Evolutionary conservation across 1,284 basidiomycete species (phyloP).

Genomic region (Fomitopsis schrenkii): DNA sequence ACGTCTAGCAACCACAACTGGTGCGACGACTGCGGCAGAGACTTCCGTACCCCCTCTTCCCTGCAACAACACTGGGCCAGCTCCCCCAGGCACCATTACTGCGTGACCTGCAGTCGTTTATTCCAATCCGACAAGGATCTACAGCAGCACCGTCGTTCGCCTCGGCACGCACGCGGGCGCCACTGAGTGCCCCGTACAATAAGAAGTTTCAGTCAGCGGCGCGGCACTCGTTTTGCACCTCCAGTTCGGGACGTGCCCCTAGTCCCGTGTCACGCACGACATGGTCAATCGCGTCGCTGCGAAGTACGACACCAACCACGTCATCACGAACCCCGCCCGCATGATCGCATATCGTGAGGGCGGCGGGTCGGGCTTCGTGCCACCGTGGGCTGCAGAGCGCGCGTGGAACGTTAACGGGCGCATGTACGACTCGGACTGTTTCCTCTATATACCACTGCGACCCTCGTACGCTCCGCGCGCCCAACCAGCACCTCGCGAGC

Average conservation of each 20-base stretch:
- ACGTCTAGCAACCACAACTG: not conserved
- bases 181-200: conserved; percentile 21
- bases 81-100: conserved; percentile 43
- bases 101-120: conserved; percentile 36
- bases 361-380: conserved; percentile 4
- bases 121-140: conserved; percentile 30
- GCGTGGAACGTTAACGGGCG: conserved; percentile 27
- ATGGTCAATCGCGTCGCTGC: conserved; percentile 24
- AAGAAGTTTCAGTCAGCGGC: conserved; percentile 23
- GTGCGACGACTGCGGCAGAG: not conserved
- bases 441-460: conserved; percentile 22
- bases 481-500: conserved; percentile 20
- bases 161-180: conserved; percentile 15
- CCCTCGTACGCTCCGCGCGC: conserved; percentile 11
- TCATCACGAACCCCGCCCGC: conserved; percentile 29
- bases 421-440: conserved; percentile 32
- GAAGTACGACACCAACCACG: conserved; percentile 21
- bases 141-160: conserved; percentile 16
- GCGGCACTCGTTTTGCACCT: conserved; percentile 30
- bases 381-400: conserved; percentile 25
- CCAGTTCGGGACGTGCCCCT: conserved; percentile 28
- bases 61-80: conserved; percentile 36
- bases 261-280: conserved; percentile 25
- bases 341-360: conserved; percentile 20
- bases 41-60: conserved; percentile 5